Base-by-base conservation (phyloP, 2,329 filamentous ascomycete species). In the Dothistroma pini region DNA sequence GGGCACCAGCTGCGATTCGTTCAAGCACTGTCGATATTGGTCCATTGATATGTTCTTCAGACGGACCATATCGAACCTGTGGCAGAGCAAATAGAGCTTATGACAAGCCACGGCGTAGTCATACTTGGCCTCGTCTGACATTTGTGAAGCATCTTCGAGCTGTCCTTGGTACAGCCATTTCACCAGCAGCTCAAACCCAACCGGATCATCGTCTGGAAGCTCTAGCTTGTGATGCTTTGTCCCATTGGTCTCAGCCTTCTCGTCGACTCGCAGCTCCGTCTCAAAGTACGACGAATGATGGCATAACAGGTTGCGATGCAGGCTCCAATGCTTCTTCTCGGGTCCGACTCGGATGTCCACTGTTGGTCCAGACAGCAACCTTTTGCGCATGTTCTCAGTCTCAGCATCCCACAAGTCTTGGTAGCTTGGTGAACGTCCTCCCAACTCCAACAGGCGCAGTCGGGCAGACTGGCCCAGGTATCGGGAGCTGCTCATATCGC, bases 121-220 rank as follows among this genome's bases (percentile, higher is more conserved):
- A 75, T 83, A 84, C 69, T 83, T 82, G 62, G 78, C 75, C 52
- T 78, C 76, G 32, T 79, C 74, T 57, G 77, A 73, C 11, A 82
- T 71, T 52, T 77, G 73, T 4, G 77, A 78, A 21, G 80, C 77
- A 63, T 83, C 78, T 61, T 83, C 80, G 52, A 83, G 76, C 50
- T 73, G 77, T 56, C 82, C 82, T 69, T 83, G 81, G 59, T 84
- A 84, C 9, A 84, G 75, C 81, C 81, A 84, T 71, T 83, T 83
- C 6, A 83, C 80, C 16, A 84, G 75, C 61, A 83, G 70, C 69
- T 83, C 80, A 66, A 83, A 84, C 25, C 81, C 81, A 8, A 72
- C 71, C 3, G 81, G 79, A 58, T 83, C 80, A 68, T 82, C 75
- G 12, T 83, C 76, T 19, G 74, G 75, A 21, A 84, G 72, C 44